Evolutionary conservation across 768 basidiomycete genomes (phyloP), one percentile per base, ranked within the genome.

Genomic region (Boletus subcaerulescens): DNA sequence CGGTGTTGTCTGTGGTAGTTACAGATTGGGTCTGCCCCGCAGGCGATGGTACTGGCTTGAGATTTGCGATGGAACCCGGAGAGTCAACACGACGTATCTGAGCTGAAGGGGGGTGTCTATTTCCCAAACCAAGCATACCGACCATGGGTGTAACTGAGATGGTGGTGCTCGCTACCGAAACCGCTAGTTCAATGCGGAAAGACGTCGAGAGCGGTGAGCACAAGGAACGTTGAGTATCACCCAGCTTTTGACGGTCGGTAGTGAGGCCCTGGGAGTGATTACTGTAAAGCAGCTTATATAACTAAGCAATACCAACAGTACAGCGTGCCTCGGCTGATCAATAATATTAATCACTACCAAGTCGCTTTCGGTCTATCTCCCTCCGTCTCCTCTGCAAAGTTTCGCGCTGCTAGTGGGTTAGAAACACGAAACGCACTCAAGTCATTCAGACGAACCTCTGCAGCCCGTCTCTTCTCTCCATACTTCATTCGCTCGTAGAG

Each of bases 401-500:
- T 24, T 78, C 75, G 52, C 83, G 82, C 91, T 93, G 65, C 29
- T 13, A 8, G 55, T 47, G 33, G 48, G 44, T 63, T 52, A 69
- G 59, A 17, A 24, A 29, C 26, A 45, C 26, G 40, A 36, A 39
- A 18, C 20, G 33, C 42, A 29, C 39, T 43, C 18, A 39, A 29
- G 39, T 38, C 31, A 26, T 20, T 7, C 53, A 49, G 24, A 75
- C 86, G 62, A 69, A 94, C 94, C 89, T 96, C 91, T 24, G 79
- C 74, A 14, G 78, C 77, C 56, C 86, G 85, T 73, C 87, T 90
- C 69, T 81, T 80, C 68, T 95, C 82, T 60, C 86, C 85, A 68
- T 90, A 83, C 74, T 93, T 92, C 83, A 97, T 90, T 74, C 89
- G 89, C 73, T 93, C 92, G 70, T 95, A 96, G 63, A 97, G 73